phyloP scores from a whole-genome alignment of 257 asterid species.

The Ehretia macrophylla region DNA sequence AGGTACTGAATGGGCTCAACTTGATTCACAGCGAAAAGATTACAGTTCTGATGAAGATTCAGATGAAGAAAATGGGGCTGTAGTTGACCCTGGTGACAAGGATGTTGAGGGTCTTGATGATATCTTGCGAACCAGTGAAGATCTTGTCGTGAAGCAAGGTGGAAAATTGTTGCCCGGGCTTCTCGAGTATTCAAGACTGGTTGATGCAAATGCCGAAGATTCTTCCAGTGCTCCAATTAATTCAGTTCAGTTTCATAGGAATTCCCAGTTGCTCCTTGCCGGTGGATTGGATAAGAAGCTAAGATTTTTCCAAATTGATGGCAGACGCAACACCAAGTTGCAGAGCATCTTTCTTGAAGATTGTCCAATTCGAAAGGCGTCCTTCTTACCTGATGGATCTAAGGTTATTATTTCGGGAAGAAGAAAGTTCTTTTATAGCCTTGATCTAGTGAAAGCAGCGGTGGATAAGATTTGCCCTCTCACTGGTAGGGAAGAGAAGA shows the following conservation, averaged over 20 bases:
- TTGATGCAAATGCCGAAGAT: constrained; percentile 69
- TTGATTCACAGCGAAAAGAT: constrained; percentile 27
- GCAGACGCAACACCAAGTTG: constrained; percentile 68
- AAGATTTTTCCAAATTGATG: constrained; percentile 84
- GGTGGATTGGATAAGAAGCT: constrained; percentile 78
- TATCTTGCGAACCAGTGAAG: constrained; percentile 65
- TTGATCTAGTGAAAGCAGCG: constrained; percentile 67
- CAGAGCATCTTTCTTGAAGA: constrained; percentile 82
- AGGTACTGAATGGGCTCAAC: constrained; percentile 83
- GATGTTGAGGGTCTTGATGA: constrained; percentile 29
- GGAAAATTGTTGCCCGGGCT: constrained; percentile 58
- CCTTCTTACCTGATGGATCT: constrained; percentile 88
- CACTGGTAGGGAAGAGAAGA: constrained; percentile 89
- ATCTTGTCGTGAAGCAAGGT: constrained; percentile 54
- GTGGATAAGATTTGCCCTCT: constrained; percentile 77
- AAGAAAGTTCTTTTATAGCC: constrained; percentile 79
- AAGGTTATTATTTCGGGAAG: constrained; percentile 74
- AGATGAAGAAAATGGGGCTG: constrained; percentile 39
- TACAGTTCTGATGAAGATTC: constrained; percentile 63
- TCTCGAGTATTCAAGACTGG: constrained; percentile 73
- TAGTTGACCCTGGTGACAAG: constrained; percentile 33
- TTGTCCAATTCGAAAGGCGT: constrained; percentile 78
- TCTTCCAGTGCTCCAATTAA: constrained; percentile 57
- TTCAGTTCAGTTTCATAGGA: constrained; percentile 87
- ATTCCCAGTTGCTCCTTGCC: constrained; percentile 78